Evolutionary conservation across 495 filamentous ascomycete genomes (phyloP), one percentile per base, ranked within the genome.

Genomic region (Xylaria acuta): DNA sequence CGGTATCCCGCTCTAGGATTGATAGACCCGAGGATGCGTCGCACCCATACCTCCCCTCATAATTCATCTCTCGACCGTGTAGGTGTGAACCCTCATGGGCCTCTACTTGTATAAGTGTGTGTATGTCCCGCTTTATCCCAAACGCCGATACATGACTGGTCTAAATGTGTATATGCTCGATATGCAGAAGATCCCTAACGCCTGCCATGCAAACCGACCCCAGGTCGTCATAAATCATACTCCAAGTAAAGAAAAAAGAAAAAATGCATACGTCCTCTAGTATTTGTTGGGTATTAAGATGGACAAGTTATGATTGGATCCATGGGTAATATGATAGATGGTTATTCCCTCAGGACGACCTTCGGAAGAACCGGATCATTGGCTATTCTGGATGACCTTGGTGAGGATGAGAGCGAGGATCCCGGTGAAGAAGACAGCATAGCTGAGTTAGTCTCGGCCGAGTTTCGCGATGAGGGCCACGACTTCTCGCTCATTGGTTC

Each of bases 401-500:
- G 69, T 47, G 77, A 78, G 5, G 74, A 60, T 22, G 59, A 1
- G 9, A 69, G 64, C 18, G 76, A 76, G 2, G 70, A 16, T 1
- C 18, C 51, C 20, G n/a, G 27, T 9, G 70, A 54, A 5, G 56
- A 53, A 5, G 56, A 53, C n/a, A 64, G 7, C 7, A 71, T 32
- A 12, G 36, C 58, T 53, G 67, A 73, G 65, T 53, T 38, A 25
- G 34, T 54, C 36, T 76, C 72, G 58, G 25, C 38, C 30, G 75
- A 74, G 36, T 53, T 70, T 14, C 74, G 69, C 38, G 71, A 73
- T 25, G 75, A 62, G 25, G 77, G 77, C 77, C 77, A 79, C n/a
- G 60, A 27, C 18, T 71, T 27, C 64, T 79, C 75, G 71, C 75
- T 75, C 53, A 65, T 66, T 27, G 72, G 69, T 25, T 69, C 45